Evolutionary conservation across 2,329 filamentous ascomycete species (phyloP).

Genomic region (Cytospora leucostoma): DNA sequence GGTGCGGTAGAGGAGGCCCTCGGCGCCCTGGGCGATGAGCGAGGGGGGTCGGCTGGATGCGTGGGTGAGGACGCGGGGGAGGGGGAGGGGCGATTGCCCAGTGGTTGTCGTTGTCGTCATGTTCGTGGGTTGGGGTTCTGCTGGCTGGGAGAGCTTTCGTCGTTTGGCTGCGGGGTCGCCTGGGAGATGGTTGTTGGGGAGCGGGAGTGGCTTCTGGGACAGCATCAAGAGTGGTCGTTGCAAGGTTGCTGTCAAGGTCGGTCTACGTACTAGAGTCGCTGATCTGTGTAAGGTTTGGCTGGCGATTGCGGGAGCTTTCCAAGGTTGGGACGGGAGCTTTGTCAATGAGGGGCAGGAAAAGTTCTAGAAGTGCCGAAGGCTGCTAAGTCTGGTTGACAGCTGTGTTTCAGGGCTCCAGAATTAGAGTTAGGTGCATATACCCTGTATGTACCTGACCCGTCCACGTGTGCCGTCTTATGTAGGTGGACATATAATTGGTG

Average conservation of each 20-base stretch:
- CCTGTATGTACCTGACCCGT: not conserved
- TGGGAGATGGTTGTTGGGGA: not conserved
- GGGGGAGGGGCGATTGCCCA: constrained; percentile 44
- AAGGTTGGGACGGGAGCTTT: not conserved
- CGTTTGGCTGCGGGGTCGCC: constrained; percentile 6
- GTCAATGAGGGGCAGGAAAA: not conserved
- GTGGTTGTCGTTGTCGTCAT: not conserved
- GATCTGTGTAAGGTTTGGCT: not conserved
- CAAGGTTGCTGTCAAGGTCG: not conserved
- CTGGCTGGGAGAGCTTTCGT: not conserved
- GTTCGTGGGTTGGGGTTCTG: not conserved
- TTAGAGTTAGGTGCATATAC: not conserved
- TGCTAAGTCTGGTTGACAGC: not conserved
- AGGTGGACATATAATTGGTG: not conserved
- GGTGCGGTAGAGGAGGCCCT: constrained; percentile 90
- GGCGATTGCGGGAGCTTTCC: too few relatives aligned
- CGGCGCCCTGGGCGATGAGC: constrained; percentile 90
- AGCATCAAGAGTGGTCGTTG: not conserved
- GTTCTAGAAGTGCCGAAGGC: not conserved
- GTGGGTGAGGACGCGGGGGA: constrained; percentile 66
- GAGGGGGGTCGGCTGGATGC: constrained; percentile 59
- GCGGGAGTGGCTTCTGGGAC: not conserved
- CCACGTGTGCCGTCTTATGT: not conserved
- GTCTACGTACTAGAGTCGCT: not conserved
- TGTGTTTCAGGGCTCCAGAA: not conserved